Base-by-base conservation (phyloP, 2,329 filamentous ascomycete genomes). In the Cladosporium sp. region DNA sequence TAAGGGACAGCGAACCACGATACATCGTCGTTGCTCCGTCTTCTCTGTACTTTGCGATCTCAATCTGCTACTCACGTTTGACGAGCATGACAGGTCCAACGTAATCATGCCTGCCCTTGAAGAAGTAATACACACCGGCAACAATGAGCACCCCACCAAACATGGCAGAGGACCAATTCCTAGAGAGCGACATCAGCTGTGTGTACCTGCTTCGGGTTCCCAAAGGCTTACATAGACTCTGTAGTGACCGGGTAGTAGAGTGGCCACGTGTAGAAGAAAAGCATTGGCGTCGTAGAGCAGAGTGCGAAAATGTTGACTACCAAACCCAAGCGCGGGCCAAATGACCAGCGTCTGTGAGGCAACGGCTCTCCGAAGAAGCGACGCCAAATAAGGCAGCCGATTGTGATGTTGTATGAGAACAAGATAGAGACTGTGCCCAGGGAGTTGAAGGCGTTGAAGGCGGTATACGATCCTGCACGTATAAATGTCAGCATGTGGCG, bases 111-210 rank as follows among this genome's bases (percentile, higher is more conserved):
- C 57, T 35, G 14, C 37, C 57, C 57, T 60, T 60, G 23, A 60
- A n/a, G 23, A 49, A 21, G 37, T 60, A 60, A n/a, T 60, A 60
- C 14, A 49, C 26, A 7, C 11, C n/a, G 11, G 66, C 67, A 0
- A 68, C 57, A 14, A 68, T 58, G 6, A 68, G 33, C 62, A 70
- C 67, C 1, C 67, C 67, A n/a, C 66, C 65, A 29, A 70, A 70
- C 69, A 69, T 69, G 16, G 65, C 65, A 2, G 53, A 64, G 6
- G 61, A 65, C 66, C 66, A 68, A 55, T 68, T 68, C 53, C 53
- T 57, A 6, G 2, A 12, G 10, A 33, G 14, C 16, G 23, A 5
- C 18, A 35, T 55, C 28, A 55, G 52, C n/a, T n/a, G 5, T 55
- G n/a, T 21, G 29, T 14, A 37, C 31, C 12, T 11, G 11, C n/a